Evolutionary conservation across 495 filamentous ascomycete species (phyloP), one percentile per base, ranked within the genome.

Genomic region (Rostrohypoxylon terebratum): DNA sequence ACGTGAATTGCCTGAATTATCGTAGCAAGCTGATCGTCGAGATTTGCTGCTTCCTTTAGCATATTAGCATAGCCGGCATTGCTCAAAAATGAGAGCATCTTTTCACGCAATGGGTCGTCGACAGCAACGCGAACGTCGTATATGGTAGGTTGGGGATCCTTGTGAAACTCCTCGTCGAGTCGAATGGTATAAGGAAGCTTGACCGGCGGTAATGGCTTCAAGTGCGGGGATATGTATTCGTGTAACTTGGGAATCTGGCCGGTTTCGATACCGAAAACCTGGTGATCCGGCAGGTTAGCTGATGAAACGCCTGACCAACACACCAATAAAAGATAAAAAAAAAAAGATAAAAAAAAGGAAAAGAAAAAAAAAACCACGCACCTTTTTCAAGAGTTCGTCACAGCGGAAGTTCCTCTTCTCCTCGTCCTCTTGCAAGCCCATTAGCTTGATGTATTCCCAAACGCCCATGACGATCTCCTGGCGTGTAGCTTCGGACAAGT

Each of bases 141-240:
- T 79, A 97, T 84, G 28, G 93, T 97, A 1, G 90, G 91, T 59
- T 79, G 82, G 20, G 83, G 85, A 61, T 82, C 79, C 63, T 82
- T 83, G 83, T 96, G 91, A 81, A 93, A 96, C 10, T 91, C 88
- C 75, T 92, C 88, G 79, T 98, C 96, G 47, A 96, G 91, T 74
- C 96, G 94, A 79, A 98, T 96, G 40, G 94, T 98, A 83, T 98
- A 99, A 31, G 87, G 85, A 21, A 98, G 88, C 69, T 91, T 89
- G 77, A 98, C 87, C 0, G 96, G 96, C 5, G 94, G 90, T 14
- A 97, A 87, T 8, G 93, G 85, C 34, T 84, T 88, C 40, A 97
- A 88, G 79, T 98, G 94, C 3, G 83, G 84, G 14, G 87, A 85
- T 64, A 97, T 88, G 34, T 87, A 83, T 21, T 96, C 91, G 44